Base-by-base conservation (phyloP, 2,329 filamentous ascomycete species). In the Scedosporium dehoogii region DNA sequence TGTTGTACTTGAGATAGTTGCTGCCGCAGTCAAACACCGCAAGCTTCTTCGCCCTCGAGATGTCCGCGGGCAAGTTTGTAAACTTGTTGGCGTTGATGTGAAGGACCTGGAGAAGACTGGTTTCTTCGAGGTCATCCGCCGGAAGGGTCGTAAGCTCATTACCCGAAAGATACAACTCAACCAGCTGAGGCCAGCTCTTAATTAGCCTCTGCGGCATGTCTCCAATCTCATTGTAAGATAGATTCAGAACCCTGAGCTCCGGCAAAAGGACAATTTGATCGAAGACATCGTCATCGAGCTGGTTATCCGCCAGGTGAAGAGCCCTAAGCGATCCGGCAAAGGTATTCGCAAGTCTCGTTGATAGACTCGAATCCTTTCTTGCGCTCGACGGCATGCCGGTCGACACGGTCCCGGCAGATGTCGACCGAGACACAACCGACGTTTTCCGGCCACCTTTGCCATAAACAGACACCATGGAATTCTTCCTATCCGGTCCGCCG, bases 41-140 rank as follows among this genome's bases (percentile, higher is more conserved):
- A 27, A 99, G 83, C 73, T 94, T 94, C 75, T 92, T 90, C 55
- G 96, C 91, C 73, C 96, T 91, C 65, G 92, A 96, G 58, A 99
- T 87, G 72, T 99, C 94, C 7, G 94, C 94, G 2, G 94, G 94
- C 21, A 99, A 81, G 41, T 96, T 96, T 68, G 96, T 96, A 72
- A 99, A 99, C 72, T 96, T 94, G 78, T 99, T 99, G 72, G 89
- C 90, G 76, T 99, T 99, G 76, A 99, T 90, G 72, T 97, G 92
- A 6, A 99, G 82, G 4, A 96, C 86, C 72, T 94, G 92, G 46
- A 99, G 81, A 60, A 91, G 85, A 69, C 90, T 92, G 64, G 89
- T 88, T 70, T 97, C 91, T 74, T 96, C 93, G 56, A 99, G 79
- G 69, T 99, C 94, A 74, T 99, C 94, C 0, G 92, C 91, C 2